phyloP scores from a whole-genome alignment of 768 basidiomycete genomes.

The Termitomyces sp. region DNA sequence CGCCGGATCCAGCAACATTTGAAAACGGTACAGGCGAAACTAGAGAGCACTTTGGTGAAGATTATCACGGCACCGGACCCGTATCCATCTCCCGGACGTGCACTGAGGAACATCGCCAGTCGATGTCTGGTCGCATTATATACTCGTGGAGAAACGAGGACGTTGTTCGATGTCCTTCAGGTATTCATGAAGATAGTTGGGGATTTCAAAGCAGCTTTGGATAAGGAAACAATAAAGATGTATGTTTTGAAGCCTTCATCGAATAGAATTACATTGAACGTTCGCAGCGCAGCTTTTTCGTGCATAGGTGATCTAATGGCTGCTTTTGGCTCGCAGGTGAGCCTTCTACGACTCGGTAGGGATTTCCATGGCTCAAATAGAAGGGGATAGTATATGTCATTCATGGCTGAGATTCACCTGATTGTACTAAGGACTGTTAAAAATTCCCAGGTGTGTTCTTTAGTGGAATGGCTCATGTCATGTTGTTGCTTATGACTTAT shows the following conservation, averaged over 20 bases:
- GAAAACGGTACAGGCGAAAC: constrained; percentile 55
- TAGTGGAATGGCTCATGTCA: neutral
- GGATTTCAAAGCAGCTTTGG: constrained; percentile 59
- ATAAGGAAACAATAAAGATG: constrained; percentile 67
- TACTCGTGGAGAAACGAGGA: constrained; percentile 75
- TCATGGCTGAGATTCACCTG: constrained; percentile 79
- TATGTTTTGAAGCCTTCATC: constrained; percentile 29
- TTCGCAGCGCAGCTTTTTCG: constrained; percentile 72
- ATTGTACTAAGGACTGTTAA: constrained; percentile 66
- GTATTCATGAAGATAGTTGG: constrained; percentile 68
- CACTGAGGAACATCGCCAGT: constrained; percentile 73
- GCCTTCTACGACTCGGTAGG: constrained; percentile 18
- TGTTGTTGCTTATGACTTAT: constrained; percentile 5
- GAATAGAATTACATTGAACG: constrained; percentile 7
- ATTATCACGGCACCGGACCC: constrained; percentile 59
- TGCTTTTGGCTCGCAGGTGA: constrained; percentile 77
- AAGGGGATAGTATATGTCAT: constrained; percentile 80
- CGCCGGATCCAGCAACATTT: constrained; percentile 52
- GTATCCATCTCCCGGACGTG: constrained; percentile 85
- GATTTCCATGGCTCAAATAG: neutral
- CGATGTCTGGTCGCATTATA: constrained; percentile 76
- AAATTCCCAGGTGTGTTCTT: constrained; percentile 61
- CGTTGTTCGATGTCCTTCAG: constrained; percentile 85
- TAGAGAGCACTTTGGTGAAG: constrained; percentile 66
- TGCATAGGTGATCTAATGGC: constrained; percentile 89